Conservation (phyloP, 352 stramenopile species). For the Globisporangium paddicum region DNA sequence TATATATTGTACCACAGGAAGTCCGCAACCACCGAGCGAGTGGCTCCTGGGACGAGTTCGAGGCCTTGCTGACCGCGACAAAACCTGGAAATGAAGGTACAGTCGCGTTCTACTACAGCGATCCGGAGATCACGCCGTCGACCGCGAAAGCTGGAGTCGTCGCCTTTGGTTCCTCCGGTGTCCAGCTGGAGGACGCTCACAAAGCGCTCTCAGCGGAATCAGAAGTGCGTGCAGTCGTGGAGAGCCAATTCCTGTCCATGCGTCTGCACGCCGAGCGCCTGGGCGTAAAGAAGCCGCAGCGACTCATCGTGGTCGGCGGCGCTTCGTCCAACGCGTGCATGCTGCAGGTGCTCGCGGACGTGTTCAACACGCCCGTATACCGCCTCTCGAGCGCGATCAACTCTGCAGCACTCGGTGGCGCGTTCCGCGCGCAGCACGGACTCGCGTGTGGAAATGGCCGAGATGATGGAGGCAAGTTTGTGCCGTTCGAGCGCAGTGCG, state of each 20-base stretch:
- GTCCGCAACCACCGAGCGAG: slow-evolving; percentile 37
- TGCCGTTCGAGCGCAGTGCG: slow-evolving; percentile 29
- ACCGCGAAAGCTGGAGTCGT: slow-evolving; percentile 39
- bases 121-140: slow-evolving; percentile 65
- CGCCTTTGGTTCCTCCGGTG: slow-evolving; percentile 31
- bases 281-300: slow-evolving; percentile 35
- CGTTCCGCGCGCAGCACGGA: slow-evolving; percentile 48
- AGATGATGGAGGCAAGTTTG: slow-evolving; percentile 13
- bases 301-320: slow-evolving; percentile 63
- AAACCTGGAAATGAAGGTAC: slow-evolving; percentile 37
- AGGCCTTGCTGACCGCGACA: slow-evolving; percentile 34
- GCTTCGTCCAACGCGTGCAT: slow-evolving; percentile 50
- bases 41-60: slow-evolving; percentile 51
- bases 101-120: slow-evolving; percentile 55
- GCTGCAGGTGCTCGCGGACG: slow-evolving; percentile 53
- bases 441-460: slow-evolving; percentile 14
- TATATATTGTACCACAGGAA: no score
- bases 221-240: slow-evolving; percentile 55
- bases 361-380: slow-evolving; percentile 55
- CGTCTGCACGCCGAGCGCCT: slow-evolving; percentile 51
- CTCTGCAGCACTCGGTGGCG: slow-evolving; percentile 45
- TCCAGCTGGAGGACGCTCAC: slow-evolving; percentile 14
- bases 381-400: slow-evolving; percentile 34
- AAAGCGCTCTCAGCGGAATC: slow-evolving; percentile 14
- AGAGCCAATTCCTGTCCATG: slow-evolving; percentile 62